Evolutionary conservation across 2,329 filamentous ascomycete species (phyloP).

Genomic region (Botryosphaeria agaves): DNA sequence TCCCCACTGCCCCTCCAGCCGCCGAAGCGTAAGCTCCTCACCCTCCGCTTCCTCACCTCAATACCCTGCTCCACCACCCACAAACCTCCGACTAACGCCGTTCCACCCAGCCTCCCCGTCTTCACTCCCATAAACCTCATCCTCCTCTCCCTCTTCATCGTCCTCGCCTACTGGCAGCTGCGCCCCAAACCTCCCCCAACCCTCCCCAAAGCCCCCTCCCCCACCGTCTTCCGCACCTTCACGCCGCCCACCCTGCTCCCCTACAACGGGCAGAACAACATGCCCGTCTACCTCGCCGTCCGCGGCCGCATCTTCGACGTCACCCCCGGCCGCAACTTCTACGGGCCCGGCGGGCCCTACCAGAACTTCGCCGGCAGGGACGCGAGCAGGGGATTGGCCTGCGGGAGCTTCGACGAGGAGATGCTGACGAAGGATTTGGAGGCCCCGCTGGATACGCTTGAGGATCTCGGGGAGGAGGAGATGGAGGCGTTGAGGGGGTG

Average conservation of each 20-base stretch:
- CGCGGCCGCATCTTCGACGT: constrained; percentile 88
- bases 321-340: constrained; percentile 73
- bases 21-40: constrained; percentile 22
- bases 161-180: constrained; percentile 41
- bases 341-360: constrained; percentile 89
- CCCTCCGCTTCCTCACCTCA: constrained; percentile 1
- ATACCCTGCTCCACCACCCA: constrained; percentile 4
- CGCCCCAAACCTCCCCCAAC: constrained; percentile 32
- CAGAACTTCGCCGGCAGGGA: constrained; percentile 91
- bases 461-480: constrained; percentile 56
- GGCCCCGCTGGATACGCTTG: constrained; percentile 61
- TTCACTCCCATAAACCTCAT: constrained; percentile 44
- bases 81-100: too few relatives aligned
- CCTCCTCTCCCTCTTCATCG: constrained; percentile 38
- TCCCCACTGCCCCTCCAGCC: constrained; percentile 13
- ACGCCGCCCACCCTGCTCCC: constrained; percentile 68
- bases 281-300: constrained; percentile 78
- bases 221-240: constrained; percentile 75
- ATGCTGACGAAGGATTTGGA: constrained; percentile 89
- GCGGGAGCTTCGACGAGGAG: constrained; percentile 82
- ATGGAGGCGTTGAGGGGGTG: constrained; percentile 72
- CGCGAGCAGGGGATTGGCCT: constrained; percentile 72
- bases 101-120: constrained; percentile 30
- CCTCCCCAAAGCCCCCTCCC: constrained; percentile 40
- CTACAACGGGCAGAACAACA: constrained; percentile 58